phyloP scores from a whole-genome alignment of 169 alveolate genomes.

The Plasmodium adleri region DNA sequence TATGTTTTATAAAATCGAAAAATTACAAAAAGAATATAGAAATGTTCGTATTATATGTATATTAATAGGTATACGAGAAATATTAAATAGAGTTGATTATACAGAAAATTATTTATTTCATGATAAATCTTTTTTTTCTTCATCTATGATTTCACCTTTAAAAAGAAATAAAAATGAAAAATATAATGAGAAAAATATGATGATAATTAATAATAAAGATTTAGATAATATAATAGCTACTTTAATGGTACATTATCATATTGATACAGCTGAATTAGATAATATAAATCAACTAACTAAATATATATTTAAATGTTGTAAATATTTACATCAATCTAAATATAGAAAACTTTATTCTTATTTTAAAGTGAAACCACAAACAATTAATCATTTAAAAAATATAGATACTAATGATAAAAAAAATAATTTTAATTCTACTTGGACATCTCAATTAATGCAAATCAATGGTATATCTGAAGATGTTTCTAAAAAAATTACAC shows the following conservation, averaged over 20 bases:
- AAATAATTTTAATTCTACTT: slow-evolving; percentile 18
- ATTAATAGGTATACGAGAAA: slow-evolving; percentile 70
- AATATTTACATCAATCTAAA: slow-evolving; percentile 50
- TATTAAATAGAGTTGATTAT: slow-evolving; percentile 21
- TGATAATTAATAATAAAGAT: slow-evolving; percentile 28
- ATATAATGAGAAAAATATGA: background rate
- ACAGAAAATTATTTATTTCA: background rate
- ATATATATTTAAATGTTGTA: slow-evolving; percentile 58
- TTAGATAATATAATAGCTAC: slow-evolving; percentile 45
- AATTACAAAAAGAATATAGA: slow-evolving; percentile 32
- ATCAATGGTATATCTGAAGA: slow-evolving; percentile 70
- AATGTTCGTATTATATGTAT: slow-evolving; percentile 49
- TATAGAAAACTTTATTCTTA: slow-evolving; percentile 46
- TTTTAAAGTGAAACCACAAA: slow-evolving; percentile 60
- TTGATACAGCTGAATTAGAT: slow-evolving; percentile 60
- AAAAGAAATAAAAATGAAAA: slow-evolving; percentile 2
- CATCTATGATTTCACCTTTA: too few species aligned
- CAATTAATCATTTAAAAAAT: slow-evolving; percentile 16
- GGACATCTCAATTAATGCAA: slow-evolving; percentile 74
- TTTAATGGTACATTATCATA: slow-evolving; percentile 20
- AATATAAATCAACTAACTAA: slow-evolving; percentile 15
- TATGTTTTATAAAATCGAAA: slow-evolving; percentile 36
- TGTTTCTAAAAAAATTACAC: slow-evolving; percentile 34
- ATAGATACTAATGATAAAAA: background rate
- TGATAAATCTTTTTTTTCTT: too few species aligned